Evolutionary conservation across 306 rosid genomes (phyloP).

Genomic region (Dryas drummondii): DNA sequence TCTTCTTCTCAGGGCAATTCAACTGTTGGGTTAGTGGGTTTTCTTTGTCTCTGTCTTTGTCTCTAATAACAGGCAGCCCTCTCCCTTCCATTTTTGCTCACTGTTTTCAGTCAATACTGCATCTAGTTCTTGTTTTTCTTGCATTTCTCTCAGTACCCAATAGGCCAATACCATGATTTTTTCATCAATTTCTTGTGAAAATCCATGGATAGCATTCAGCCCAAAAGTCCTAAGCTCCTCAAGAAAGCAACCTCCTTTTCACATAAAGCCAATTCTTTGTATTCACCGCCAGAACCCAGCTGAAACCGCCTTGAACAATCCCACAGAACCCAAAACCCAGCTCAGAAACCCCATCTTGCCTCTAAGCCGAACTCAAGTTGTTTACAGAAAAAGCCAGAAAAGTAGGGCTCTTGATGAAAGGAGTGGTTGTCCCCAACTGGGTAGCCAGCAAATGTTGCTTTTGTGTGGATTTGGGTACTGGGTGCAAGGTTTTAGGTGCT

Average conservation of each 20-base stretch:
- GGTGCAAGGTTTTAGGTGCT: slow-evolving; percentile 90
- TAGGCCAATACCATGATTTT: slow-evolving; percentile 43
- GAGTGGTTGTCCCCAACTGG: slow-evolving; percentile 30
- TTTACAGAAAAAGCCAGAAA: slow-evolving; percentile 14
- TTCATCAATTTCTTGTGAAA: slow-evolving; percentile 28
- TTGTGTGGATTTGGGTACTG: slow-evolving; percentile 88
- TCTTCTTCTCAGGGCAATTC: slow-evolving; percentile 6
- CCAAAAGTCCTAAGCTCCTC: slow-evolving; percentile 23
- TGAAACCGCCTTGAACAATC: slow-evolving; percentile 8
- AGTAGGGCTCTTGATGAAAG: slow-evolving; percentile 26
- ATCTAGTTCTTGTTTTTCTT: background rate
- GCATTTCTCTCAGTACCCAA: background rate
- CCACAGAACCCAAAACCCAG: slow-evolving; percentile 22
- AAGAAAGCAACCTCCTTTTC: slow-evolving; percentile 11
- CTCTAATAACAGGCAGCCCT: background rate
- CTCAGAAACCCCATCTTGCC: slow-evolving; percentile 18
- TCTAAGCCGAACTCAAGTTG: slow-evolving; percentile 14
- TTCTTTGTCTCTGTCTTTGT: too few relatives aligned
- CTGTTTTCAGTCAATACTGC: background rate
- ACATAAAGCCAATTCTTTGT: slow-evolving; percentile 26
- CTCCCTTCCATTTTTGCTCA: background rate
- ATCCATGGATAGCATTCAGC: slow-evolving; percentile 24
- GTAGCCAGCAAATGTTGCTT: slow-evolving; percentile 42
- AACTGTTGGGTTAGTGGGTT: background rate
- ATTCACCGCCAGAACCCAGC: slow-evolving; percentile 31